Conservation (phyloP, 2,329 filamentous ascomycete species). For the Arthrobotrys conoides region DNA sequence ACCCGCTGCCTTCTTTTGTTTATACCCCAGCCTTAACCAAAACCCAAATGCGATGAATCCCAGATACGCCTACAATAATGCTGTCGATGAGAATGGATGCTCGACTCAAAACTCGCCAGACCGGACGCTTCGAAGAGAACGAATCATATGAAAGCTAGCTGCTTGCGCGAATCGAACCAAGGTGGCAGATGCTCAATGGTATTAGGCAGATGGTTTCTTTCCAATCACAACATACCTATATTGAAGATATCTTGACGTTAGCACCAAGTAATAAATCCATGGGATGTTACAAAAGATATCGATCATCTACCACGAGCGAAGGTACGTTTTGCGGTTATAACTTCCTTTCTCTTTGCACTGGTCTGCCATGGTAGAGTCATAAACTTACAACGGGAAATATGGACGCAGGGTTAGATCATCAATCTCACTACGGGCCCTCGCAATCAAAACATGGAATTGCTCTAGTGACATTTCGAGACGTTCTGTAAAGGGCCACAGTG, state of each 20-base stretch:
- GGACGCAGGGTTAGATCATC: constrained; percentile 63
- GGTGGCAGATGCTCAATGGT: constrained; percentile 4
- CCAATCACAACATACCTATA: constrained; percentile 58
- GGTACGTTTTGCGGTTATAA: constrained; percentile 12
- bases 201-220: constrained; percentile 45
- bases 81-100: constrained; percentile 38
- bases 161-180: constrained; percentile 40
- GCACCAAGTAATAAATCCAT: constrained; percentile 9
- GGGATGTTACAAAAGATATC: not conserved
- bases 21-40: constrained; percentile 31
- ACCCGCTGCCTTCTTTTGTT: constrained; percentile 43
- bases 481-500: constrained; percentile 69
- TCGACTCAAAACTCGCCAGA: constrained; percentile 52
- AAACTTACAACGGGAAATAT: constrained; percentile 64
- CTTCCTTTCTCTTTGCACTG: not conserved
- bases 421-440: constrained; percentile 62
- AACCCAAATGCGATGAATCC: constrained; percentile 56
- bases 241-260: constrained; percentile 7
- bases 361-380: constrained; percentile 1
- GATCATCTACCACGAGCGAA: not conserved
- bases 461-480: constrained; percentile 67
- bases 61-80: constrained; percentile 59
- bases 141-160: constrained; percentile 31
- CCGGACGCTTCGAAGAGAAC: constrained; percentile 37
- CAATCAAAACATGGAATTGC: constrained; percentile 65